Conservation (phyloP, 2,329 filamentous ascomycete species). For the Colletotrichum karsti region DNA sequence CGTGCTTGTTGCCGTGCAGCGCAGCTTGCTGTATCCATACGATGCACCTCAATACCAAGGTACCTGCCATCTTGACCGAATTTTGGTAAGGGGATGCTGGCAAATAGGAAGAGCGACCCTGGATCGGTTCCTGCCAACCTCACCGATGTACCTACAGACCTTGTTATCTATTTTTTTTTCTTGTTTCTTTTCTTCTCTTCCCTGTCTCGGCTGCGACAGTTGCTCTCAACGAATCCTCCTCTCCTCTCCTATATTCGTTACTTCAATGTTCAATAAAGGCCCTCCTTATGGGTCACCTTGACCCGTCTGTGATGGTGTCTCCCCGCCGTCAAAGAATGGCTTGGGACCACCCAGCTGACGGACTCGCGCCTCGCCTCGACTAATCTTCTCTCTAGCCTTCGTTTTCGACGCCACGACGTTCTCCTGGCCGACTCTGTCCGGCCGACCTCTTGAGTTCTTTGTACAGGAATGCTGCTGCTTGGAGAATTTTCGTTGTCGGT, state of each 20-base stretch:
- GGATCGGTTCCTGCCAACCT: background rate
- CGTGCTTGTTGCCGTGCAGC: background rate
- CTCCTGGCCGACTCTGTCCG: background rate
- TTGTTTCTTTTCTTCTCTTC: background rate
- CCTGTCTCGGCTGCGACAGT: too few relatives aligned
- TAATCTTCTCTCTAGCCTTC: conserved; percentile 3
- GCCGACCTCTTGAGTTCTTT: background rate
- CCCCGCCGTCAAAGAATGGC: conserved; percentile 10
- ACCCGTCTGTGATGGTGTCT: background rate
- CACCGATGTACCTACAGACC: too few relatives aligned
- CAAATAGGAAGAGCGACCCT: background rate
- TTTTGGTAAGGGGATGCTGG: background rate
- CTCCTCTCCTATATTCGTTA: background rate
- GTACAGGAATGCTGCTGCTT: conserved; percentile 6
- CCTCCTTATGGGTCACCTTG: background rate
- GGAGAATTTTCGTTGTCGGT: background rate
- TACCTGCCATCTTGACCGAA: background rate
- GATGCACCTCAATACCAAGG: too few relatives aligned
- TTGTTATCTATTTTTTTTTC: background rate
- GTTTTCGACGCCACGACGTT: background rate
- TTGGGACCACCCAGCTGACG: conserved; percentile 8
- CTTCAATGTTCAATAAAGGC: background rate
- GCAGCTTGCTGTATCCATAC: too few relatives aligned
- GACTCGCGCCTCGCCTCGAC: conserved; percentile 18
- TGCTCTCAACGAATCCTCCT: background rate